phyloP scores from a whole-genome alignment of 1,284 basidiomycete genomes.

The Austroboletus niveus region DNA sequence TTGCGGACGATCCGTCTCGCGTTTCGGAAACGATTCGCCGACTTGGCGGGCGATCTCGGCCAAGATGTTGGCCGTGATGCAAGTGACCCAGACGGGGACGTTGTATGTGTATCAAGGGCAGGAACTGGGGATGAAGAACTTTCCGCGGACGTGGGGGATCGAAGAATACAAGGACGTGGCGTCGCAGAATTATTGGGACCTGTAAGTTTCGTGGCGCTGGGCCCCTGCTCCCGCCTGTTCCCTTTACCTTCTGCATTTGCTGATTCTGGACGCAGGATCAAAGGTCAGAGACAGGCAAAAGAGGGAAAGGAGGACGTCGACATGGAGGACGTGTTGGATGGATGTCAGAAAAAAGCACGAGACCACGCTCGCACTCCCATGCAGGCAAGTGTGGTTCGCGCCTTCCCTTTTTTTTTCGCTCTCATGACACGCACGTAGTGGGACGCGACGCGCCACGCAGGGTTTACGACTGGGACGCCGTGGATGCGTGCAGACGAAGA shows the following conservation, averaged over 20 bases:
- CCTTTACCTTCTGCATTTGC: neutral
- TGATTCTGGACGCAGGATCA: slow-evolving; percentile 29
- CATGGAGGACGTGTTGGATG: slow-evolving; percentile 57
- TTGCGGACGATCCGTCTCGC: slow-evolving; percentile 59
- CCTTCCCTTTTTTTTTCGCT: neutral
- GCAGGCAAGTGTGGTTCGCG: slow-evolving; percentile 39
- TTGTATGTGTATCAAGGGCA: slow-evolving; percentile 75
- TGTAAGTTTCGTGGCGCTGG: slow-evolving; percentile 30
- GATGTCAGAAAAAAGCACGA: slow-evolving; percentile 60
- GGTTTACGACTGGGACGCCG: slow-evolving; percentile 63
- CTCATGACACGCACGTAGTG: slow-evolving; percentile 43
- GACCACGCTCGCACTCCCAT: slow-evolving; percentile 72
- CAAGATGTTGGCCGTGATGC: slow-evolving; percentile 63
- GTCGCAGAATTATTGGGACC: slow-evolving; percentile 48
- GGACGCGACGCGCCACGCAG: slow-evolving; percentile 53
- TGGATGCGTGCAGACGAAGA: slow-evolving; percentile 82
- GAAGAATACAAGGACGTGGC: slow-evolving; percentile 73
- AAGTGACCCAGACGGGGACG: slow-evolving; percentile 63
- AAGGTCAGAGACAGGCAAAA: slow-evolving; percentile 39
- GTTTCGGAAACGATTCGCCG: slow-evolving; percentile 61
- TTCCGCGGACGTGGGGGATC: slow-evolving; percentile 63
- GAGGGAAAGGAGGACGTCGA: slow-evolving; percentile 44
- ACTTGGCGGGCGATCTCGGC: slow-evolving; percentile 54
- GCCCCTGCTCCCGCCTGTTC: no score
- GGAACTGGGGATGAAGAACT: slow-evolving; percentile 70